These are phyloP conservation scores for Ganoderma sinense DNA, from an alignment of 1,284 basidiomycete genomes.

Conservation along the genomic window DNA sequence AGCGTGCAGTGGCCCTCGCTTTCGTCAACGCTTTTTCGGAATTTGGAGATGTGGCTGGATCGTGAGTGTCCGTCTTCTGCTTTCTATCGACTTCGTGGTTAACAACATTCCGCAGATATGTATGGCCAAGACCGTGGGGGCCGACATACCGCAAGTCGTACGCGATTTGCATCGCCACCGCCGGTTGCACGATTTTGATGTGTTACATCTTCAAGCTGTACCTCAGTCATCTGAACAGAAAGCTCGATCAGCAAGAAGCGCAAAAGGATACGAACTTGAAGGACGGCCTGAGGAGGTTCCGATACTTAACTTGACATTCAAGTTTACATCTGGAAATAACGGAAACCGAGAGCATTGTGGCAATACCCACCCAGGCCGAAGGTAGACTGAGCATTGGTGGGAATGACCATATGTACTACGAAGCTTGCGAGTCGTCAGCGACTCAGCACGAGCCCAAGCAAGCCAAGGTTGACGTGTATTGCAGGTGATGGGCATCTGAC, in stretches of 20 bases:
- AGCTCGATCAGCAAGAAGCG: slow-evolving; percentile 41
- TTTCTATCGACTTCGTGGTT: neutral
- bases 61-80: slow-evolving; percentile 40
- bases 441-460: too few relatives aligned
- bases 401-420: too few relatives aligned
- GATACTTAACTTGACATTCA: slow-evolving; percentile 24
- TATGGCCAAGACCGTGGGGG: slow-evolving; percentile 51
- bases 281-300: slow-evolving; percentile 31
- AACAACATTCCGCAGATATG: slow-evolving; percentile 35
- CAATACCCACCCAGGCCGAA: too few relatives aligned
- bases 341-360: too few relatives aligned
- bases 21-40: slow-evolving; percentile 78
- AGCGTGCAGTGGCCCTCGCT: slow-evolving; percentile 79
- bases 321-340: too few relatives aligned
- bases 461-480: too few relatives aligned
- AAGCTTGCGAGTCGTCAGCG: too few relatives aligned
- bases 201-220: slow-evolving; percentile 54
- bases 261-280: slow-evolving; percentile 37
- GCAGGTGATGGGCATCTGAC: too few relatives aligned
- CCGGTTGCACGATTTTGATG: slow-evolving; percentile 52
- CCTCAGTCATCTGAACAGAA: slow-evolving; percentile 44
- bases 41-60: slow-evolving; percentile 77
- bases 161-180: slow-evolving; percentile 56
- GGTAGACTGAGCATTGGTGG: too few relatives aligned
- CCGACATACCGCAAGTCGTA: slow-evolving; percentile 53